Conservation (phyloP, 495 filamentous ascomycete genomes). For the Penicillium coprophilum region DNA sequence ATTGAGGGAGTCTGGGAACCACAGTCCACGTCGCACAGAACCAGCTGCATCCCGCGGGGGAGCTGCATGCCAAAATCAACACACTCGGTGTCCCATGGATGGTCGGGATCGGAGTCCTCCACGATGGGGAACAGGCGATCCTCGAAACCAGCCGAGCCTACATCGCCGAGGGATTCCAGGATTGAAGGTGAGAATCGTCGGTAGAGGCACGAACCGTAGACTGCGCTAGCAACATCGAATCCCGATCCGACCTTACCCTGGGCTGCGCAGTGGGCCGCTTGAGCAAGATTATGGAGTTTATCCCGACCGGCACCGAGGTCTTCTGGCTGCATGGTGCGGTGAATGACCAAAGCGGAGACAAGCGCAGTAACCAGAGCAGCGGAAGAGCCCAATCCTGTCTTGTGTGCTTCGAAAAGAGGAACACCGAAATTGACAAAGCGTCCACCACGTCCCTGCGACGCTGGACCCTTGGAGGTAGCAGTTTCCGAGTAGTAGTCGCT, state of each 20-base stretch:
- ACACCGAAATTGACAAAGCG: constrained; percentile 79
- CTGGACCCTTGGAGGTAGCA: constrained; percentile 34
- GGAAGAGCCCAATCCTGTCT: constrained; percentile 94
- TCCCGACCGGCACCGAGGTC: constrained; percentile 53
- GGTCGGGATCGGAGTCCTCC: constrained; percentile 49
- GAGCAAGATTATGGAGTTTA: constrained; percentile 85
- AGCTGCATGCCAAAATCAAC: constrained; percentile 61
- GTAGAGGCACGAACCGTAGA: constrained; percentile 88
- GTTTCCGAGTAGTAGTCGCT: constrained; percentile 94
- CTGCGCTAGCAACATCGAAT: constrained; percentile 93
- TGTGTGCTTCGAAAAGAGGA: constrained; percentile 76
- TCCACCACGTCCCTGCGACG: constrained; percentile 22
- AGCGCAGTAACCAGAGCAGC: constrained; percentile 93
- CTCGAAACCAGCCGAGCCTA: constrained; percentile 63
- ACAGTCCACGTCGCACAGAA: constrained; percentile 95
- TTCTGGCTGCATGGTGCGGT: constrained; percentile 69
- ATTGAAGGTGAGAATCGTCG: constrained; percentile 83
- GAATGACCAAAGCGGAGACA: constrained; percentile 71
- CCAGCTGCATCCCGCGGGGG: constrained; percentile 65
- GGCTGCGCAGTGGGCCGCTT: constrained; percentile 90
- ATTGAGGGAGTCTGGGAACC: constrained; percentile 91
- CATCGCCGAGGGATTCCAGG: constrained; percentile 62
- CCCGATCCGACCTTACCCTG: constrained; percentile 96
- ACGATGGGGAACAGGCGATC: constrained; percentile 62
- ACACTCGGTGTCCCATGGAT: constrained; percentile 77